Percentiles rank a stretch among this genome's conserved stretches.
Evolutionary conservation across 2,329 filamentous ascomycete species (phyloP).

Genomic region (Pleomassaria siparia): DNA sequence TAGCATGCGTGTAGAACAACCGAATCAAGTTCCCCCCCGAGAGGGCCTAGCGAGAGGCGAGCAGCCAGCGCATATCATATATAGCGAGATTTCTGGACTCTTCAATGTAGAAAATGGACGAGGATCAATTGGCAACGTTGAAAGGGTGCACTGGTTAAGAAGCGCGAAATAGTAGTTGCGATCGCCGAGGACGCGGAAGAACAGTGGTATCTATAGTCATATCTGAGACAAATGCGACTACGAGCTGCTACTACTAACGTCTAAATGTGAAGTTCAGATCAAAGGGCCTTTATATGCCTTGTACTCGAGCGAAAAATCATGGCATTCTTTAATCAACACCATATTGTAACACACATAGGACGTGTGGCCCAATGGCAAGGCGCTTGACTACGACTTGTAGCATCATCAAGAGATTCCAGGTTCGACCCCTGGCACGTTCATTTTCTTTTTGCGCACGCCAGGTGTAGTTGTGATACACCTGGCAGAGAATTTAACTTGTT

Average conservation of each 20-base stretch:
- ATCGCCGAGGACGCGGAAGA: constrained; percentile 3
- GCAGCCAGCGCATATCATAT: constrained; percentile 3
- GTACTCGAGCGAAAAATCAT: too few relatives aligned
- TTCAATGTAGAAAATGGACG: background rate
- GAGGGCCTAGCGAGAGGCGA: constrained; percentile 2
- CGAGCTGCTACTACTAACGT: too few relatives aligned
- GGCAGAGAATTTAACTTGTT: too few relatives aligned
- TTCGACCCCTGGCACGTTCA: constrained; percentile 8
- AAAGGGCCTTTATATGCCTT: too few relatives aligned
- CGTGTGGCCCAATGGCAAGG: constrained; percentile 53
- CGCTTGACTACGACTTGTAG: constrained; percentile 56
- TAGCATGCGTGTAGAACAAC: constrained; percentile 5
- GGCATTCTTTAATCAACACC: too few relatives aligned
- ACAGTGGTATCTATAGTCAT: background rate
- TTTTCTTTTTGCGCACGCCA: background rate
- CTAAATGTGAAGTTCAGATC: too few relatives aligned
- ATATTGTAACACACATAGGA: background rate
- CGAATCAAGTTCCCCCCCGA: constrained; percentile 5
- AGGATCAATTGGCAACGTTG: background rate
- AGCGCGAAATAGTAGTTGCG: constrained; percentile 4
- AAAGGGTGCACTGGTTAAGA: background rate
- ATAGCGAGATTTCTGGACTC: background rate
- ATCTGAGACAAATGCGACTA: too few relatives aligned
- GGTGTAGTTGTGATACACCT: too few relatives aligned
- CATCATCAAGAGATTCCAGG: constrained; percentile 37